Evolutionary conservation across 2,329 filamentous ascomycete species (phyloP).

Genomic region (Pseudopithomyces maydicus): DNA sequence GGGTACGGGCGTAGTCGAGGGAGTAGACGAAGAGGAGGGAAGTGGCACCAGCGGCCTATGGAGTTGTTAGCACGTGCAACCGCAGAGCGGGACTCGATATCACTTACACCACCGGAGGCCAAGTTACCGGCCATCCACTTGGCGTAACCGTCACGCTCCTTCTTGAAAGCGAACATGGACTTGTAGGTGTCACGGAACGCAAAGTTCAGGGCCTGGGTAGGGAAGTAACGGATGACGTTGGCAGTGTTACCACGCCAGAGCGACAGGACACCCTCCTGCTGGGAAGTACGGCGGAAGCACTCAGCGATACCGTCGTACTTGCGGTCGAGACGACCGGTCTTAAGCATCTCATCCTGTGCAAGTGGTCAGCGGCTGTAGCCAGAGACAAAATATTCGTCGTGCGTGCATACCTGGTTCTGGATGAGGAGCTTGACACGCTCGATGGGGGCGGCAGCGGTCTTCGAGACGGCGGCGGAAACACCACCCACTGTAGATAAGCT

Average conservation of each 20-base stretch:
- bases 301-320: constrained; percentile 93
- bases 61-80: constrained; percentile 15
- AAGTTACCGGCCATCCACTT: constrained; percentile 99
- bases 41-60: constrained; percentile 93
- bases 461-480: constrained; percentile 99
- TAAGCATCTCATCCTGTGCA: constrained; percentile 97
- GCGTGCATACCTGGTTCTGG: constrained; percentile 93
- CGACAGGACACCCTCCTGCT: constrained; percentile 89
- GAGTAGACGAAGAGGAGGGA: constrained; percentile 99
- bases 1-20: constrained; percentile 99
- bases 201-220: constrained; percentile 99
- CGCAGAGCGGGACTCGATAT: not conserved
- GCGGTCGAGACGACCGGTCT: constrained; percentile 95
- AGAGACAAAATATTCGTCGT: not conserved
- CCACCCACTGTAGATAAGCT: constrained; percentile 79
- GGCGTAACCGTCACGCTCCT: constrained; percentile 96
- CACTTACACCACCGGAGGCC: constrained; percentile 97
- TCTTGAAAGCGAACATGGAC: constrained; percentile 99
- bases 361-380: constrained; percentile 23
- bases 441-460: constrained; percentile 99
- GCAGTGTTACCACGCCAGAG: constrained; percentile 99
- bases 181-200: constrained; percentile 99
- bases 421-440: constrained; percentile 99
- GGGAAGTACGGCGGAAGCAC: constrained; percentile 92
- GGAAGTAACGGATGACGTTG: constrained; percentile 99